A percentile compares a stretch with the other conserved stretches of the same genome.
phyloP scores from a whole-genome alignment of 2,329 filamentous ascomycete species.

The Aspergillus aculeatinus region DNA sequence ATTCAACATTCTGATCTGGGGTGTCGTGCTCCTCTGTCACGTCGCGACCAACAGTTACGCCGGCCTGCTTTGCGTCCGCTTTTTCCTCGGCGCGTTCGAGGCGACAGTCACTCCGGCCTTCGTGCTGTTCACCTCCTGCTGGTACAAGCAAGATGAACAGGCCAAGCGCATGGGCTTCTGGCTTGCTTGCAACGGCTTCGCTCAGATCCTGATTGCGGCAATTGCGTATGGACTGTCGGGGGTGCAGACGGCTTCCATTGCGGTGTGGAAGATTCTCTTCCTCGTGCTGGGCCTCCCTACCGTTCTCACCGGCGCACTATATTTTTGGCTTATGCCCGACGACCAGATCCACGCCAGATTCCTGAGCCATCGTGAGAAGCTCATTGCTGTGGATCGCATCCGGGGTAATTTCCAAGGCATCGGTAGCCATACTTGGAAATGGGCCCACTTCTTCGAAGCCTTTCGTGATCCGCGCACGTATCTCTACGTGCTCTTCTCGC shows the following conservation, averaged over 20 bases:
- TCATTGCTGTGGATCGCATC: conserved; percentile 16
- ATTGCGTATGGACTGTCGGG: conserved; percentile 15
- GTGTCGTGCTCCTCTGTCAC: conserved; percentile 17
- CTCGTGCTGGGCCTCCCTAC: conserved; percentile 16
- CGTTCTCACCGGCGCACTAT: conserved; percentile 5
- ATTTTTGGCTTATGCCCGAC: conserved; percentile 16
- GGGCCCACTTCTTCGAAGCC: conserved; percentile 16
- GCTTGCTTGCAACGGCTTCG: conserved; percentile 18
- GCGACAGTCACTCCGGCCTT: conserved; percentile 17
- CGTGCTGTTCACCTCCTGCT: conserved; percentile 14
- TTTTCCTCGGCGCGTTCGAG: conserved; percentile 20
- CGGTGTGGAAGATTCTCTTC: conserved; percentile 9
- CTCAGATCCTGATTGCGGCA: conserved; percentile 9
- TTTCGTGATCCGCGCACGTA: conserved; percentile 9
- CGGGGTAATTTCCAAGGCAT: conserved; percentile 18
- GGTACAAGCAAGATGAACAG: conserved; percentile 18
- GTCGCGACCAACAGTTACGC: conserved; percentile 20
- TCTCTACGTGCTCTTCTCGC: conserved; percentile 11
- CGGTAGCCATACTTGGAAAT: conserved; percentile 13
- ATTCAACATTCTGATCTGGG: conserved; percentile 29
- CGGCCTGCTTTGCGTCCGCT: conserved; percentile 19
- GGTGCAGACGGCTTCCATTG: no score
- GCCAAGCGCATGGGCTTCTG: conserved; percentile 16
- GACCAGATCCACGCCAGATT: conserved; percentile 11
- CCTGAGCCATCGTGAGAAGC: conserved; percentile 12